Evolutionary conservation across 129 eudicot species (phyloP), one percentile per base, ranked within the genome.

Genomic region (Pseudognaphalium luteoalbum): DNA sequence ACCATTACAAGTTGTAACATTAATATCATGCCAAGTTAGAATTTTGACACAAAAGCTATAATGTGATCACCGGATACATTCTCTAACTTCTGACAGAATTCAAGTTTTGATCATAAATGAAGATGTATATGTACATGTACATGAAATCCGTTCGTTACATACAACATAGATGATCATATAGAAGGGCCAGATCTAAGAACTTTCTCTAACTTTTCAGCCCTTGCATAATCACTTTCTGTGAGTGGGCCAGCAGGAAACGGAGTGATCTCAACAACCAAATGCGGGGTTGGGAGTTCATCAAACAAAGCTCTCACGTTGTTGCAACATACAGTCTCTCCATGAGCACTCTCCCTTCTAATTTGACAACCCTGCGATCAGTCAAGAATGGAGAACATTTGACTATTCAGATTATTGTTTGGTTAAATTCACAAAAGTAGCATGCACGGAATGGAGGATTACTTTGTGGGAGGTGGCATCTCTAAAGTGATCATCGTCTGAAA

Each of bases 391-490:
- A 54, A 68, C 29, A 12, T 52, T 19, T 11, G 4, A 58, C 42
- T 15, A 15, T 52, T 42, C 21, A 39, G 39, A 65, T n/a, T 6
- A 56, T 37, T 32, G 66, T 12, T 51, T 21, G 17, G 61, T 67
- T 10, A 69, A 68, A 59, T 35, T 47, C 41, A 8, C 54, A 60
- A 35, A 68, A 65, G 9, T 41, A 63, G n/a, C 5, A 2, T 14
- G 34, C 30, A 15, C 7, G 1, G 54, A 59, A 34, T n/a, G 52
- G 9, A 11, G 34, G 29, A 63, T 19, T 79, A 91, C 97, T 95
- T 95, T 95, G 97, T 95, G 99, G 6, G 99, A 89, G 20, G 95
- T 86, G 81, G 99, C 97, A 83, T 91, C 96, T 74, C 87, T 83
- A 76, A 95, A 95, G 56, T 89, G 94, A 82, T 91, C 99, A 44